Evolutionary conservation across 2,329 filamentous ascomycete species (phyloP).

Genomic region (Pestalotiopsis sp.): DNA sequence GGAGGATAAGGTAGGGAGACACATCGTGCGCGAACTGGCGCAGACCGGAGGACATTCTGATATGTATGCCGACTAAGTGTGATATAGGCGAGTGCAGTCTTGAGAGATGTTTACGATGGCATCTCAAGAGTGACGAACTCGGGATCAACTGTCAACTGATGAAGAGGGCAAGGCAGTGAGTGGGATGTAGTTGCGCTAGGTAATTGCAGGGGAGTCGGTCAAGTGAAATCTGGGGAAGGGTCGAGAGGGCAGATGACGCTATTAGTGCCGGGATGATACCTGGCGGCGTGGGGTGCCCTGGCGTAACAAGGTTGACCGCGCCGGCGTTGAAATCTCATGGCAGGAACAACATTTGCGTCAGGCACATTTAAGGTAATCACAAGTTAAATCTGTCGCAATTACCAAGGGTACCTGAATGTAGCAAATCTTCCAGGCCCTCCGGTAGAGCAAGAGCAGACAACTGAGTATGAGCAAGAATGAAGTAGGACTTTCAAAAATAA

Average conservation of each 20-base stretch:
- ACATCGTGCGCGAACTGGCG: constrained; percentile 45
- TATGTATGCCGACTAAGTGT: background rate
- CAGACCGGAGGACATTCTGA: constrained; percentile 19
- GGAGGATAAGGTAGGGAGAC: constrained; percentile 75
- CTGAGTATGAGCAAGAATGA: background rate
- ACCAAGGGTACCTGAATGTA: background rate
- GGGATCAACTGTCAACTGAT: background rate
- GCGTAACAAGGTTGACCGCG: too few species aligned
- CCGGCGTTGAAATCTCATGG: too few species aligned
- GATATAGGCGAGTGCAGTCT: background rate
- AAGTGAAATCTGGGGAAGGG: background rate
- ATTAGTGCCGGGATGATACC: background rate
- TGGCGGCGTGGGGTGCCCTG: background rate
- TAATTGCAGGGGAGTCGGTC: background rate
- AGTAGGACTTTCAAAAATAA: background rate
- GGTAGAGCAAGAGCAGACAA: too few species aligned
- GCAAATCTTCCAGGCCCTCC: background rate
- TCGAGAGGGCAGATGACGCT: background rate
- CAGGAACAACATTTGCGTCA: too few species aligned
- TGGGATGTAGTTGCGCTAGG: too few species aligned
- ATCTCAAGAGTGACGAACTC: background rate
- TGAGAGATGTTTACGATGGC: too few species aligned
- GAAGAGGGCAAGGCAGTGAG: background rate
- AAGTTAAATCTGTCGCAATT: too few species aligned
- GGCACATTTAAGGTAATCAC: too few species aligned